phyloP scores from a whole-genome alignment of 2,329 filamentous ascomycete species.

The Fusarium succisae region DNA sequence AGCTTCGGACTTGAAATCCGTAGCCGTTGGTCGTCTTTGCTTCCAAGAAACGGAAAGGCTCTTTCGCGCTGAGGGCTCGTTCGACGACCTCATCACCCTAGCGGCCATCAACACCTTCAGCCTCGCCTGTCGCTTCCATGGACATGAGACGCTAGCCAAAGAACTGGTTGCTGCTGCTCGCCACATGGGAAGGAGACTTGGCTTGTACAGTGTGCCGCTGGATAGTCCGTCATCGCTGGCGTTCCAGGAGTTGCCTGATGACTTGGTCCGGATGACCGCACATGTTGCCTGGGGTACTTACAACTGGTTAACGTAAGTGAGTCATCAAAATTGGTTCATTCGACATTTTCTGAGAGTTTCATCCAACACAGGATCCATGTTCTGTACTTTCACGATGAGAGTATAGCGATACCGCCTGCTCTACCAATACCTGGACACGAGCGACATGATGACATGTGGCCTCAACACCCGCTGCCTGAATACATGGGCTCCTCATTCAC shows the following conservation, averaged over 20 bases:
- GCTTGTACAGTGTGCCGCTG: not conserved
- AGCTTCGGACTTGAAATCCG: not conserved
- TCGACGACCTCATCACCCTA: not conserved
- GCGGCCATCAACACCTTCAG: not conserved
- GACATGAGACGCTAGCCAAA: not conserved
- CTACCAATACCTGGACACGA: not conserved
- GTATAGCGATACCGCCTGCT: not conserved
- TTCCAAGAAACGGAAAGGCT: not conserved
- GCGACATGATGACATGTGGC: not conserved
- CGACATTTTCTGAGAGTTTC: not conserved
- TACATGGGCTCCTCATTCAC: conserved; percentile 4
- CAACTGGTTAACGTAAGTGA: not conserved
- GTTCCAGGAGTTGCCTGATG: not conserved
- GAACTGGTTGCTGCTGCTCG: not conserved
- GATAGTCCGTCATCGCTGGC: not conserved
- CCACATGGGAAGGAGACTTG: not conserved
- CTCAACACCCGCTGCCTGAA: not conserved
- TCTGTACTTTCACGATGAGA: not conserved
- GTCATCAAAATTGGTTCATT: too few species aligned
- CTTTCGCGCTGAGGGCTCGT: not conserved
- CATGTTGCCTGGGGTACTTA: conserved; percentile 1
- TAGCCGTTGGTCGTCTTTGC: not conserved
- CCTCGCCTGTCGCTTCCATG: not conserved
- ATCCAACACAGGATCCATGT: not conserved
- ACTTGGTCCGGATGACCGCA: not conserved